A percentile compares a stretch with the other conserved stretches of the same genome.
Conservation (phyloP, 2,329 filamentous ascomycete species). For the Daldinia sp. region DNA sequence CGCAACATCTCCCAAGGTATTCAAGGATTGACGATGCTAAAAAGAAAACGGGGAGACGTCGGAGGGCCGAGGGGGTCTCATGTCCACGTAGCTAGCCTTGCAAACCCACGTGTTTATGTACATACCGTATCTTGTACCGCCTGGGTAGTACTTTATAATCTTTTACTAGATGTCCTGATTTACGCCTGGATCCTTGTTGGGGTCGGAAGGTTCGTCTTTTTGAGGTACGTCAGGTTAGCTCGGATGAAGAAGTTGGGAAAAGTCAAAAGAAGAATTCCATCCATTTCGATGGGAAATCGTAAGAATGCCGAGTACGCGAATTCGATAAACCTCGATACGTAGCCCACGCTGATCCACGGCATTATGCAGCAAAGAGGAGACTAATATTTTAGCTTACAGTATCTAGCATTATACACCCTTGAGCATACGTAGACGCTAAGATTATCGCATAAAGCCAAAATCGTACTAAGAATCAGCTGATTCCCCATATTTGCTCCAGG, state of each 20-base stretch:
- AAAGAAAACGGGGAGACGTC: background rate
- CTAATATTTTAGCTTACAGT: background rate
- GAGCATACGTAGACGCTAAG: background rate
- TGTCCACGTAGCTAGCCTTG: background rate
- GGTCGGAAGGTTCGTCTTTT: background rate
- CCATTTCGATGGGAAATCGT: conserved; percentile 11
- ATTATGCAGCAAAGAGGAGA: background rate
- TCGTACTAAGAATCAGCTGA: conserved; percentile 17
- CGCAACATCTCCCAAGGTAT: too few species aligned
- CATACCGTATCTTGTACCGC: conserved; percentile 6
- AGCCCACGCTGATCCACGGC: background rate
- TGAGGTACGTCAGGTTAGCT: background rate
- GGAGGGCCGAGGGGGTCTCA: background rate
- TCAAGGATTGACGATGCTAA: background rate
- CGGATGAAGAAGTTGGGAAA: background rate
- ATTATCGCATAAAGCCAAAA: background rate
- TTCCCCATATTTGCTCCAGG: conserved; percentile 13
- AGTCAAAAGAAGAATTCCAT: conserved; percentile 23
- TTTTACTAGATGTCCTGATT: background rate
- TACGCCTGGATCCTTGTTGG: background rate
- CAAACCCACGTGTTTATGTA: conserved; percentile 4
- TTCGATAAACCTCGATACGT: too few species aligned
- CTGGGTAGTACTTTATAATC: conserved; percentile 2
- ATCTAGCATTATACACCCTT: background rate
- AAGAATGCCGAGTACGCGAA: background rate